Base-by-base conservation (phyloP, 1,139 yeast genomes). In the Geotrichum restrictum region DNA sequence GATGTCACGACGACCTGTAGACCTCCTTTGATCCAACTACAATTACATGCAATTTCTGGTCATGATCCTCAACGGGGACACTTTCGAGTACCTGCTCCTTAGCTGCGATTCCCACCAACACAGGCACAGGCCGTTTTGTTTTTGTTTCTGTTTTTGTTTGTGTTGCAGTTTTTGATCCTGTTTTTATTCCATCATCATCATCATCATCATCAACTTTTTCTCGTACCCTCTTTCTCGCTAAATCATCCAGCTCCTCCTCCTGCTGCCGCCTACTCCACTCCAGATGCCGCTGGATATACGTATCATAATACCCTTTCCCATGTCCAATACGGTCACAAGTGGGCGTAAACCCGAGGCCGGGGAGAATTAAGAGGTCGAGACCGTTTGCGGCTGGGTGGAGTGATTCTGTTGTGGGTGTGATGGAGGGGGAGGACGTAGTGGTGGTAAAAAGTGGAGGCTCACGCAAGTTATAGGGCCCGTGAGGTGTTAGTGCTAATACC, bases 221-320 rank as follows among this genome's bases (percentile, higher is more conserved):
- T n/a, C n/a, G n/a, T n/a, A n/a, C n/a, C n/a, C n/a, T n/a, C n/a
- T n/a, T n/a, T n/a, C n/a, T n/a, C n/a, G n/a, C n/a, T n/a, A n/a
- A n/a, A n/a, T n/a, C n/a, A n/a, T n/a, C n/a, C n/a, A n/a, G n/a
- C n/a, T n/a, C n/a, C n/a, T n/a, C n/a, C n/a, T n/a, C n/a, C n/a
- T n/a, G n/a, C n/a, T 56, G 24, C 5, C 43, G 48, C 7, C 55
- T 60, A 55, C 69, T 67, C 59, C 65, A 68, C 32, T 66, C 61
- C n/a, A 62, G 49, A 62, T 82, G 82, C 43, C 82, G 71, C 37
- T 73, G 70, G 38, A 88, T 74, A 64, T 80, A 91, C 59, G 83
- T 88, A 66, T 93, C 98, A 67, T 93, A 93, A 67, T 79, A 89
- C 0, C 97, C 98, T 10, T 84, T 94, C 0, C 98, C 98, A 66